Percentiles rank a stretch among this genome's conserved stretches.
Conservation (phyloP, 1,139 yeast species). For the Candida freyschussii region DNA sequence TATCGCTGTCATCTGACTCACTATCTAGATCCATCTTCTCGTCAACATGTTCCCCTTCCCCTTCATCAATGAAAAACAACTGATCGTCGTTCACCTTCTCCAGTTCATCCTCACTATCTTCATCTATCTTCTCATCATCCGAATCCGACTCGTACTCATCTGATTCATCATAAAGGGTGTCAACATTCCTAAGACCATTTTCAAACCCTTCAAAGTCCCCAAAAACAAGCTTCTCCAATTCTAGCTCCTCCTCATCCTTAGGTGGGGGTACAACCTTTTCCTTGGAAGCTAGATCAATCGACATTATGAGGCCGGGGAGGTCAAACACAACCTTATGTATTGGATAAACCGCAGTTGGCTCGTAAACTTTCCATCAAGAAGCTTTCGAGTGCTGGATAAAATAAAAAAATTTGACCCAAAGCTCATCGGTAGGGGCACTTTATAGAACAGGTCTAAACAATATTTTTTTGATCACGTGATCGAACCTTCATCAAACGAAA, state of each 20-base stretch:
- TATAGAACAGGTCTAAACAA: background rate
- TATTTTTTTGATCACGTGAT: background rate
- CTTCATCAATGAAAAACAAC: constrained; percentile 61
- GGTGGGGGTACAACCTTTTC: constrained; percentile 46
- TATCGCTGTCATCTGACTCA: constrained; percentile 32
- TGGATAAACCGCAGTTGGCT: too few relatives aligned
- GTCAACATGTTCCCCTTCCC: constrained; percentile 33
- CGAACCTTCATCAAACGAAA: too few relatives aligned
- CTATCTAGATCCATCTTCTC: constrained; percentile 38
- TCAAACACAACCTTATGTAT: too few relatives aligned
- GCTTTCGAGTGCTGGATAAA: background rate
- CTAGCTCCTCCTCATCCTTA: constrained; percentile 78
- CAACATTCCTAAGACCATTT: constrained; percentile 41
- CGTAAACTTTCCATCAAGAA: too few relatives aligned
- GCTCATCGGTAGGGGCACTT: constrained; percentile 9
- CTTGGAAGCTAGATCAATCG: constrained; percentile 13
- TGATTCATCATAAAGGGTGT: constrained; percentile 27
- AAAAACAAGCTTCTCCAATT: constrained; percentile 78
- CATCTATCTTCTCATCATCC: constrained; percentile 17
- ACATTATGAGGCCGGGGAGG: too few relatives aligned
- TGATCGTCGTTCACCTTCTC: constrained; percentile 52
- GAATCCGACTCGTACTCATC: constrained; percentile 28
- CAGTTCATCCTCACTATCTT: constrained; percentile 30
- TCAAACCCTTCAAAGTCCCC: constrained; percentile 86
- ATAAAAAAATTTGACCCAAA: constrained; percentile 5